Percentiles rank a stretch among this genome's conserved stretches.
These are phyloP conservation scores for Lachnellula hyalina DNA, from an alignment of 2,329 filamentous ascomycete species.

Conservation along the genomic window DNA sequence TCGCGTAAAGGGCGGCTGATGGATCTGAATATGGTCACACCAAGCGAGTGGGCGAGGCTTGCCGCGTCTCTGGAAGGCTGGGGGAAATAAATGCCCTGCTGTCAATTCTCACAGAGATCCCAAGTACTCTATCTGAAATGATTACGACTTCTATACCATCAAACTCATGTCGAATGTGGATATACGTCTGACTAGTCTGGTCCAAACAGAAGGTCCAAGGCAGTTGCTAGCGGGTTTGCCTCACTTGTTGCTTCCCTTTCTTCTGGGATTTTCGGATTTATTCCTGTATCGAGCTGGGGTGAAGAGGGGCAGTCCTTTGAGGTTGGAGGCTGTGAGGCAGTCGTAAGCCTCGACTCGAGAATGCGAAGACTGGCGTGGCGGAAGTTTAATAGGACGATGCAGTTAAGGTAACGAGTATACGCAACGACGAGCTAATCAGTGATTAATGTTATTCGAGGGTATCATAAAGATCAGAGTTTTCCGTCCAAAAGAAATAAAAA, in stretches of 20 bases:
- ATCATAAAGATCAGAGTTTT: slow-evolving; percentile 2
- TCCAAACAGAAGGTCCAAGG: background rate
- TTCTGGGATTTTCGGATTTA: background rate
- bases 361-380: slow-evolving; percentile 1
- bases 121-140: background rate
- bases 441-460: slow-evolving; percentile 6
- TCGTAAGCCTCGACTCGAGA: background rate
- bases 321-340: background rate
- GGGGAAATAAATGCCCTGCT: background rate
- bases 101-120: background rate
- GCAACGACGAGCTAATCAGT: slow-evolving; percentile 2
- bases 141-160: background rate
- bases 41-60: slow-evolving; percentile 16
- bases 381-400: background rate
- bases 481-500: slow-evolving; percentile 8
- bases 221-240: background rate
- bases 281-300: background rate
- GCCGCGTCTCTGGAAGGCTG: slow-evolving; percentile 12
- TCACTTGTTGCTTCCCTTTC: background rate
- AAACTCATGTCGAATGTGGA: background rate
- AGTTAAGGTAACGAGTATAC: background rate
- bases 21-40: slow-evolving; percentile 21
- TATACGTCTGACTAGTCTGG: background rate
- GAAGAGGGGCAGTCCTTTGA: background rate
- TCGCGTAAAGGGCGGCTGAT: slow-evolving; percentile 20